Base-by-base conservation (phyloP, 768 basidiomycete species). In the Amanita rubescens region DNA sequence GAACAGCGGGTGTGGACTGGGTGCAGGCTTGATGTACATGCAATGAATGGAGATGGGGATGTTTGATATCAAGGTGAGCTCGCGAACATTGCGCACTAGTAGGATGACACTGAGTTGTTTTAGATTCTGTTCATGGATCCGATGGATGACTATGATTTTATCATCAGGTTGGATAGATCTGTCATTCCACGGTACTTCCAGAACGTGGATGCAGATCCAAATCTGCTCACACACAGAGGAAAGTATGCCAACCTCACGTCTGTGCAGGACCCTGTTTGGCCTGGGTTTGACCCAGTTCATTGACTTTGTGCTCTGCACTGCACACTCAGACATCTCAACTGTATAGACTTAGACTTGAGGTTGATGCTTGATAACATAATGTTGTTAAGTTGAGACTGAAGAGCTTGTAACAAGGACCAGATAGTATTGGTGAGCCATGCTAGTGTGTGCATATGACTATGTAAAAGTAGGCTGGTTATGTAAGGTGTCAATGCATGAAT, bases 221-320 rank as follows among this genome's bases (percentile, higher is more conserved):
- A 67, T 2, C 63, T 77, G 1, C 78, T 85, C 66, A 65, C 71
- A 12, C 68, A 64, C 38, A 63, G 57, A 56, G 73, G 65, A 55
- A 73, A 65, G 62, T 78, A 79, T 57, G 73, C 75, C 3, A 81
- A 84, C 62, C 65, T 75, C 14, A 59, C 57, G 14, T 54, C 60
- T 20, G 57, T 65, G 2, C 55, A 64, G n/a, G 63, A 63, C 9
- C 52, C 61, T 11, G 62, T 72, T 14, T 75, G 81, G 35, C 79
- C 90, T 15, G 92, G 83, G 2, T 94, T 91, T 59, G 91, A 97
- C 67, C 93, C 93, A 1, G 85, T 81, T 0, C 71, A 69, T n/a
- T n/a, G n/a, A n/a, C n/a, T n/a, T n/a, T n/a, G n/a, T n/a, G n/a
- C n/a, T n/a, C n/a, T n/a, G n/a, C n/a, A n/a, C n/a, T n/a, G n/a